These are phyloP conservation scores for Geotrichum macrosporum DNA, from an alignment of 1,139 yeast species.

Conservation along the genomic window DNA sequence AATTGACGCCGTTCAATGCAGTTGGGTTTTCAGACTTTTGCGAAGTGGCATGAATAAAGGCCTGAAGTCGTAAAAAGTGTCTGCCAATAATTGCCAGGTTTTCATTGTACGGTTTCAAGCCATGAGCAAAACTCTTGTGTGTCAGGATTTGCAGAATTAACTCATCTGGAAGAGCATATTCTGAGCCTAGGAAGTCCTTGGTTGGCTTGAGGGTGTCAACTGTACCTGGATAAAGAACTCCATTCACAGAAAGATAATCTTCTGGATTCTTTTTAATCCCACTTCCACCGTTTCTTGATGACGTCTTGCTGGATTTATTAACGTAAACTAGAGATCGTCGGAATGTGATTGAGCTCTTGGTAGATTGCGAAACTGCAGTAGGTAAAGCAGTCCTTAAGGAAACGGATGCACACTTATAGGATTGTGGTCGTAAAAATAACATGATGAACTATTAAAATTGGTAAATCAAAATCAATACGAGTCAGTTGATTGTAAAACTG, in stretches of 20 bases:
- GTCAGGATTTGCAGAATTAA: slow-evolving; percentile 74
- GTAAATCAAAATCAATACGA: not conserved
- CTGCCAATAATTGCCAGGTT: slow-evolving; percentile 75
- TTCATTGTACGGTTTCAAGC: slow-evolving; percentile 82
- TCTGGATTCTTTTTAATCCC: slow-evolving; percentile 78
- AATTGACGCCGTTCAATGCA: slow-evolving; percentile 53
- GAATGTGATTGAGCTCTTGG: not conserved
- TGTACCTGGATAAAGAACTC: slow-evolving; percentile 55
- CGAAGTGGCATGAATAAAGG: slow-evolving; percentile 50
- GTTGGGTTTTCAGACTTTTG: slow-evolving; percentile 36
- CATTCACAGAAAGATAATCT: slow-evolving; percentile 56
- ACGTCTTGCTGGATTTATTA: slow-evolving; percentile 43
- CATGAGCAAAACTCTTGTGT: slow-evolving; percentile 92
- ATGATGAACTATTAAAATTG: not conserved
- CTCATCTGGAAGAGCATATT: slow-evolving; percentile 41
- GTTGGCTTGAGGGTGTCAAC: slow-evolving; percentile 48
- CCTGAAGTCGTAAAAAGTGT: slow-evolving; percentile 59
- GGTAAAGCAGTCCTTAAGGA: slow-evolving; percentile 1
- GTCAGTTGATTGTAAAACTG: not conserved
- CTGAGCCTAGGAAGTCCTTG: slow-evolving; percentile 51
- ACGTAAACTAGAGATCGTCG: slow-evolving; percentile 38
- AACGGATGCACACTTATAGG: not conserved
- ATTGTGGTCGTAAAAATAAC: slow-evolving; percentile 5
- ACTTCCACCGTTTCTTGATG: slow-evolving; percentile 52
- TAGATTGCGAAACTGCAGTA: not conserved